phyloP scores from a whole-genome alignment of 176 grass and related monocot genomes.

The Eragrostis nindensis region DNA sequence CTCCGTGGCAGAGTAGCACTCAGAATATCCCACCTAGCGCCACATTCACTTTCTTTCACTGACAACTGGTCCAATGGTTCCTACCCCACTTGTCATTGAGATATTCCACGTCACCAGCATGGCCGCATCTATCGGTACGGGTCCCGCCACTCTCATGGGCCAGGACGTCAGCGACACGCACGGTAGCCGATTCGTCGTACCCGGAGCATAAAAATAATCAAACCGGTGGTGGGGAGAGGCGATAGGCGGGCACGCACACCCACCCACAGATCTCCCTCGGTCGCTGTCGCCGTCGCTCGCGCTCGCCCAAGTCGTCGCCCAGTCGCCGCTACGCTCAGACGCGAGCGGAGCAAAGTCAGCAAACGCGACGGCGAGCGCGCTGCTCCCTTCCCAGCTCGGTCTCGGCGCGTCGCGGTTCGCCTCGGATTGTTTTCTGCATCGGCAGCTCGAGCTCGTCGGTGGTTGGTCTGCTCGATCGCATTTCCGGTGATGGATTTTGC shows the following conservation, averaged over 20 bases:
- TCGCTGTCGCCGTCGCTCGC: background rate
- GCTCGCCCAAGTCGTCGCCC: conserved; percentile 44
- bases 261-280: conserved; percentile 28
- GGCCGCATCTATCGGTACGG: background rate
- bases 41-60: background rate
- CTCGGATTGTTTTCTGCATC: background rate
- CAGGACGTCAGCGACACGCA: background rate
- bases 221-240: conserved; percentile 29
- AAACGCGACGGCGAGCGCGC: background rate
- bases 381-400: background rate
- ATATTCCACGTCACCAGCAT: background rate
- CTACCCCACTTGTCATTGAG: background rate
- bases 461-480: background rate
- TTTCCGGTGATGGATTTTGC: conserved; percentile 21
- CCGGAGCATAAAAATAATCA: conserved; percentile 47
- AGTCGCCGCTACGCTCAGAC: conserved; percentile 34
- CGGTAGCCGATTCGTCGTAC: conserved; percentile 26
- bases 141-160: background rate
- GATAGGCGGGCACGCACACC: conserved; percentile 18
- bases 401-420: background rate
- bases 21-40: background rate
- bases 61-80: rapidly evolving
- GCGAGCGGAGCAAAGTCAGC: conserved; percentile 16
- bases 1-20: background rate
- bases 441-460: background rate